These are phyloP conservation scores for Quercus variabilis DNA, from an alignment of 306 rosid genomes.

Conservation along the genomic window DNA sequence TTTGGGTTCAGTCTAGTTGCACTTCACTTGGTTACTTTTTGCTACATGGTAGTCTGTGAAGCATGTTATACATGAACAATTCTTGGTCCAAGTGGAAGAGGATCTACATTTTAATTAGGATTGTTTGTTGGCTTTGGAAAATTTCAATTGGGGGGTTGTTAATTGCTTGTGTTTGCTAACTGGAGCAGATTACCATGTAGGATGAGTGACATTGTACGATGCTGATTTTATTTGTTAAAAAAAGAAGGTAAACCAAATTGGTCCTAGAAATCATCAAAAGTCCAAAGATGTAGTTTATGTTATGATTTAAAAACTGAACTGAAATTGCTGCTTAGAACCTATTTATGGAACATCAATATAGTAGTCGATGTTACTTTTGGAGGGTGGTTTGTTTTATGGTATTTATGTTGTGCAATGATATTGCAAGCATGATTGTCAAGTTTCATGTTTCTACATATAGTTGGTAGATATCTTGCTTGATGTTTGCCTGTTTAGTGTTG, in stretches of 20 bases:
- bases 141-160: background rate
- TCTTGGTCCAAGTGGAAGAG: background rate
- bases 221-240: too few relatives aligned
- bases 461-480: background rate
- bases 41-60: background rate
- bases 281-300: background rate
- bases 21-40: background rate
- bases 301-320: background rate
- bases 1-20: background rate
- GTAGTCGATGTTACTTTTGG: background rate
- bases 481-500: background rate
- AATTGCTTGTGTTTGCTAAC: background rate
- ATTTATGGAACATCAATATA: background rate
- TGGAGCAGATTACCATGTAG: background rate
- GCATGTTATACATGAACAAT: background rate
- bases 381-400: background rate
- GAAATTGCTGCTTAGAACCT: background rate
- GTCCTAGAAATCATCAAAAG: background rate
- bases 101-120: background rate
- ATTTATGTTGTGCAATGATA: background rate
- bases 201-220: too few relatives aligned
- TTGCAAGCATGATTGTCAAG: background rate
- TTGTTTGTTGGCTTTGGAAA: background rate
- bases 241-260: too few relatives aligned
- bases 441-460: background rate